Evolutionary conservation across 345 rosid species (phyloP).

Genomic region (Punica granatum): DNA sequence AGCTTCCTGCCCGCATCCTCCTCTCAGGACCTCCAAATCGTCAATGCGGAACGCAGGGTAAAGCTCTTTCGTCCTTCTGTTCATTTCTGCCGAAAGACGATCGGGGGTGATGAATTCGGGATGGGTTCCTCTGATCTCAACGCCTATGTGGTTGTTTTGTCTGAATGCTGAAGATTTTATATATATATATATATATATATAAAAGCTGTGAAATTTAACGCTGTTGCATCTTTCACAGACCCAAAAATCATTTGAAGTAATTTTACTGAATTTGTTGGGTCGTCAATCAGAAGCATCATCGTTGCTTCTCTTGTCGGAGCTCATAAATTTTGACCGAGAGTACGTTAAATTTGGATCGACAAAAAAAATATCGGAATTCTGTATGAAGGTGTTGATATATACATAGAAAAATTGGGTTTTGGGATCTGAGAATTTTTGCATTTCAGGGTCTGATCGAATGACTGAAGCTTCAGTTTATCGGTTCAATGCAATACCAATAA

Average conservation of each 20-base stretch:
- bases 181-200: no score
- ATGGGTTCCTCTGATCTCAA: not conserved
- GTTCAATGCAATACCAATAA: not conserved
- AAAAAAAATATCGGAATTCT: no score
- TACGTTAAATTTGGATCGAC: not conserved
- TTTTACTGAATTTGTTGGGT: not conserved
- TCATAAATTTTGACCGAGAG: not conserved
- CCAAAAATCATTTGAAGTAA: not conserved
- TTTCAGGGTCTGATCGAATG: not conserved
- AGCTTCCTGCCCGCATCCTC: conserved; percentile 27
- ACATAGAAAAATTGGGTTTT: not conserved
- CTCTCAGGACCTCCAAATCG: conserved; percentile 53
- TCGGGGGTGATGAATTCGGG: not conserved
- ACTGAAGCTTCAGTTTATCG: not conserved
- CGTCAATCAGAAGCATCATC: not conserved
- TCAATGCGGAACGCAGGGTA: conserved; percentile 89
- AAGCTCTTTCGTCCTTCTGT: conserved; percentile 8
- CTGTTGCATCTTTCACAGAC: not conserved
- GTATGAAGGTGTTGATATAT: no score
- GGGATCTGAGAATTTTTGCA: not conserved
- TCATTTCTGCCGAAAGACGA: not conserved
- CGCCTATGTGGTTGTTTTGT: not conserved
- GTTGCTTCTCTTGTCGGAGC: not conserved
- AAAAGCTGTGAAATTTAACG: not conserved
- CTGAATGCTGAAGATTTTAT: not conserved